Conservation (phyloP, 192 early-diverging fungal genomes). For the Coemansia sp. region DNA sequence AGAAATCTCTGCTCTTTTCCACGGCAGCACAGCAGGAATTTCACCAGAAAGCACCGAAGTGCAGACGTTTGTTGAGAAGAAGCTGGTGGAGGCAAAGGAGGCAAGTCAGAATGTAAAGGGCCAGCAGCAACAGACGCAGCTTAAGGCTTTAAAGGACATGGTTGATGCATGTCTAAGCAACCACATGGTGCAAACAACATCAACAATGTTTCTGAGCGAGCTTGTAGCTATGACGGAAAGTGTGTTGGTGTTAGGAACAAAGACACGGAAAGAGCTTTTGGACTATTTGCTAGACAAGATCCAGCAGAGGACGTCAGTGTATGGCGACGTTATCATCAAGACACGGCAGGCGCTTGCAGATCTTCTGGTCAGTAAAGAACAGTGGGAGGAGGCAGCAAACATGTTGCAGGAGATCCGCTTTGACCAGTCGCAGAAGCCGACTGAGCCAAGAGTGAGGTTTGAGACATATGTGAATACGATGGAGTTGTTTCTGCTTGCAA, state of each 20-base stretch:
- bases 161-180: constrained; percentile 63
- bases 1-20: constrained; percentile 31
- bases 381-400: constrained; percentile 83
- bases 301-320: constrained; percentile 77
- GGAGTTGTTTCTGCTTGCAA: constrained; percentile 81
- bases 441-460: constrained; percentile 68
- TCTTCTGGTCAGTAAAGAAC: constrained; percentile 70
- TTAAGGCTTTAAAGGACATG: constrained; percentile 17
- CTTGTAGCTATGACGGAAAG: constrained; percentile 64
- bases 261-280: constrained; percentile 62
- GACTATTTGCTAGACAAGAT: constrained; percentile 68
- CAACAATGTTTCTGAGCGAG: constrained; percentile 73
- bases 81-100: constrained; percentile 3
- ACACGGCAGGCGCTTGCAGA: constrained; percentile 76
- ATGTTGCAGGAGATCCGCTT: constrained; percentile 86
- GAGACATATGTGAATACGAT: constrained; percentile 83
- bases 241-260: constrained; percentile 32
- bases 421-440: constrained; percentile 82
- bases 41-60: neutral
- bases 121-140: constrained; percentile 16
- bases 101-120: neutral
- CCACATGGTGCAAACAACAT: constrained; percentile 72
- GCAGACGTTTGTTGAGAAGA: neutral
- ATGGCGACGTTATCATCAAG: constrained; percentile 61
- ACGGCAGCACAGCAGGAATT: constrained; percentile 6